Percentiles rank a stretch among this genome's conserved stretches.
These are phyloP conservation scores for Cyclostephanos tholiformis DNA, from an alignment of 108 stramenopile genomes.

Conservation along the genomic window DNA sequence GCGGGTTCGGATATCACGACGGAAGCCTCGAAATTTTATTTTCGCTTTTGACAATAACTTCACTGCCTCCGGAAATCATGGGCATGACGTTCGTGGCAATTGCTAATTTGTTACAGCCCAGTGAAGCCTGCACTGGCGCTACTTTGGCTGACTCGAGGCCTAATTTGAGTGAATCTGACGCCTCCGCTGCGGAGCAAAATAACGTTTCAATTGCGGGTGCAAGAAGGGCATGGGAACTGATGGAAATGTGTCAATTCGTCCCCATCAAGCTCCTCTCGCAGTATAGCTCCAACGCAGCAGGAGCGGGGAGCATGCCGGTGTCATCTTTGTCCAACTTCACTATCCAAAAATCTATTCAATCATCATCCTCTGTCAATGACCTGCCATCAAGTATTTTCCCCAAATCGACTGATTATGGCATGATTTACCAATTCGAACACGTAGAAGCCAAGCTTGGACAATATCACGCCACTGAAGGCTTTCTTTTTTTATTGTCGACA, in stretches of 20 bases:
- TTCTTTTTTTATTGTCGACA: slow-evolving; percentile 67
- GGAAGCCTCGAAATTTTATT: slow-evolving; percentile 71
- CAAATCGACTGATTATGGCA: slow-evolving; percentile 56
- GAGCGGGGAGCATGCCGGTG: slow-evolving; percentile 20
- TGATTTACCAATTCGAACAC: slow-evolving; percentile 82
- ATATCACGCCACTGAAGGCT: slow-evolving; percentile 82
- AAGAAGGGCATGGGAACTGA: slow-evolving; percentile 69
- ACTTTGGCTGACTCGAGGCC: slow-evolving; percentile 31
- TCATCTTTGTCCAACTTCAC: slow-evolving; percentile 10
- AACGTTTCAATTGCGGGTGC: slow-evolving; percentile 31
- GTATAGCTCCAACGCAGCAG: slow-evolving; percentile 46
- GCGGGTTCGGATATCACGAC: slow-evolving; percentile 43
- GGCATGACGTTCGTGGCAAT: slow-evolving; percentile 74
- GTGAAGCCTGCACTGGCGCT: slow-evolving; percentile 20
- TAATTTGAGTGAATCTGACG: not conserved
- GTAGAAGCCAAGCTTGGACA: slow-evolving; percentile 68
- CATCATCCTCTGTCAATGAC: slow-evolving; percentile 2
- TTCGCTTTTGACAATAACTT: slow-evolving; percentile 58
- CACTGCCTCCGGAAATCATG: slow-evolving; percentile 57
- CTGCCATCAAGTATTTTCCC: slow-evolving; percentile 36
- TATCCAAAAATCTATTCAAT: not conserved
- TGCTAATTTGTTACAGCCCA: slow-evolving; percentile 63
- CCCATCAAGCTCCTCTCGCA: slow-evolving; percentile 69
- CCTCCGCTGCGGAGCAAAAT: not conserved
- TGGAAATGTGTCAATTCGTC: slow-evolving; percentile 72